Evolutionary conservation across 192 early-diverging fungal species (phyloP), one percentile per base, ranked within the genome.

Genomic region (Neocallimastix lanati): DNA sequence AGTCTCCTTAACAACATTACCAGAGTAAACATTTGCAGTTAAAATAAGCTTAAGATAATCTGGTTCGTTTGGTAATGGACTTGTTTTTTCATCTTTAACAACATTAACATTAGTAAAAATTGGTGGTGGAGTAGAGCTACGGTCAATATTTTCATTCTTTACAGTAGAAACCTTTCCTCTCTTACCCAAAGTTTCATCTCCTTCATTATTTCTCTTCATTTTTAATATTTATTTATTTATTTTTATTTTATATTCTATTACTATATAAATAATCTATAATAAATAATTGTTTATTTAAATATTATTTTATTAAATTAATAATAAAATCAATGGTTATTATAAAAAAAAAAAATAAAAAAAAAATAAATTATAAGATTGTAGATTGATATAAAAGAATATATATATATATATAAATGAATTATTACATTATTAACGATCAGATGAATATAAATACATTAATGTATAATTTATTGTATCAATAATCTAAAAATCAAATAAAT

Each of bases 11-110:
- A 96, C 90, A 29, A 98, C 92, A 77, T 99, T 94, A 25, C 50
- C 86, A 67, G 50, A 67, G 84, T 99, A 99, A 28, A 98, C 96
- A 29, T 91, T 91, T 0, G 96, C 94, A 18, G 93, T 97, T 79
- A 99, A 90, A 81, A 97, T 96, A 83, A 99, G 81, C 36, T 93
- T 90, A 78, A 99, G 84, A 86, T 99, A 99, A 85, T 99, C 97
- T 7, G 93, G 92, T 28, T 85, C 81, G 4, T 50, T 25, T 11
- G 80, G 50, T 25, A 67, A 9, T 9, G 50, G 50, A 67, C 50
- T 67, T 11, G 50, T 67, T 67, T 67, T 67, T 67, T 67, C 50
- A 67, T 67, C 50, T 11, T 67, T 67, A 27, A 67, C 25, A 27
- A 67, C 50, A 67, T 67, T 67, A 67, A 67, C 50, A 67, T 67